Evolutionary conservation across 352 stramenopile genomes (phyloP), one percentile per base, ranked within the genome.

Genomic region (Pythium angustatum): DNA sequence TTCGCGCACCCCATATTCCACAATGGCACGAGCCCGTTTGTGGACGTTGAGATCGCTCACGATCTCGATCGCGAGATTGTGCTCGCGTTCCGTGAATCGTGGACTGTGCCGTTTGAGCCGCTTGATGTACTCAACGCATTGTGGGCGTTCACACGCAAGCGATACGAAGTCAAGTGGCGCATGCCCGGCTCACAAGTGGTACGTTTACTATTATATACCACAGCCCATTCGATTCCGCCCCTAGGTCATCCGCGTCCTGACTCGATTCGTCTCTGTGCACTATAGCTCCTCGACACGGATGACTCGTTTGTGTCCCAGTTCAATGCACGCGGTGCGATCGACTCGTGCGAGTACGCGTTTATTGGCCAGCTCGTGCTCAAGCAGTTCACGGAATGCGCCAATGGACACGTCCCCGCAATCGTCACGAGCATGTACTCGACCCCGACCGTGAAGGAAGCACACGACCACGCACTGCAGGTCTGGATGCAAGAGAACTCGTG

Each of bases 1-100:
- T 66, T 66, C 28, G 24, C 38, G 15, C 58, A 54, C 50, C 26
- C 59, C 7, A 66, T 61, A n/a, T 66, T 66, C 52, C 59, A 66
- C 40, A 51, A 66, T 14, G 50, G 50, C 22, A 31, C 59, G 12
- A 47, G 33, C 28, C 58, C 55, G 59, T 66, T 66, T 43, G 53
- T 66, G n/a, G 59, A 66, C 19, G 44, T 61, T 14, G 41, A 66
- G 17, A 40, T 66, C 27, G 30, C 40, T 0, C 36, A 66, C 19
- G 38, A 66, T 21, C 50, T 36, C 8, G 45, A 52, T 2, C 43
- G 61, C 12, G 53, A 66, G 22, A 36, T 66, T 14, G 28, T 66
- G 10, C 36, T 66, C 26, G 59, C 60, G 51, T 58, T 61, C 12
- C 59, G 59, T 10, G 59, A 66, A 44, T 36, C 49, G 30, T 66